These are phyloP conservation scores for Lasiodiplodia theobromae DNA, from an alignment of 2,329 filamentous ascomycete species.

Conservation along the genomic window DNA sequence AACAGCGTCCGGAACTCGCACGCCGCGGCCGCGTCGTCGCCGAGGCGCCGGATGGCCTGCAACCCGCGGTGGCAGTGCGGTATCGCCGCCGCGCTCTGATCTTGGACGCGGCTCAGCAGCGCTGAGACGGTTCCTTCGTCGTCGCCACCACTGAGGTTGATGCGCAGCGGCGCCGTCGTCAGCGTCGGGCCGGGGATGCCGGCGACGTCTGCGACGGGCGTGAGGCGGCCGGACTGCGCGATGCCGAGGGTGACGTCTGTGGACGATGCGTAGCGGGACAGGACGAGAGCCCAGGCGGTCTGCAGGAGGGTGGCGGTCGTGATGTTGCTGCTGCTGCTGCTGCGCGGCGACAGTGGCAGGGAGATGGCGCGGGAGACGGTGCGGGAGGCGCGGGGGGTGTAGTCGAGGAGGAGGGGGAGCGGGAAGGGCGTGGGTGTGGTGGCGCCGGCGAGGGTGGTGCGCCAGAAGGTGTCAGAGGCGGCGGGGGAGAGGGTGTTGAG, in stretches of 20 bases:
- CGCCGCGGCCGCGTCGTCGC: slow-evolving; percentile 58
- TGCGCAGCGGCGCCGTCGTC: slow-evolving; percentile 65
- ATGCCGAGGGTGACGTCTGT: slow-evolving; percentile 63
- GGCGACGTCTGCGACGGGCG: slow-evolving; percentile 53
- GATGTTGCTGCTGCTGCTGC: slow-evolving; percentile 42
- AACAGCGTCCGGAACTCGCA: slow-evolving; percentile 54
- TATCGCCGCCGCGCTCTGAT: slow-evolving; percentile 63
- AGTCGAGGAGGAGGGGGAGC: slow-evolving; percentile 53
- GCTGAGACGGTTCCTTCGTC: slow-evolving; percentile 57
- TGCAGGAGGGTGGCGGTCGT: slow-evolving; percentile 61
- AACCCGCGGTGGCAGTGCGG: slow-evolving; percentile 70
- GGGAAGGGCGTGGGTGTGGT: slow-evolving; percentile 57
- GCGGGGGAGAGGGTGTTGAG: slow-evolving; percentile 52
- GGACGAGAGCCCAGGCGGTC: slow-evolving; percentile 52
- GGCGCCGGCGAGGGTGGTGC: slow-evolving; percentile 44
- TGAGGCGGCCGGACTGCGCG: slow-evolving; percentile 65
- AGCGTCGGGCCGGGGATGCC: slow-evolving; percentile 68
- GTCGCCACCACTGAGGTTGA: too few species aligned
- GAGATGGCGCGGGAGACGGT: slow-evolving; percentile 34
- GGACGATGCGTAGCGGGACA: slow-evolving; percentile 61
- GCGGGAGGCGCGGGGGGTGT: slow-evolving; percentile 58
- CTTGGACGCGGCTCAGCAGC: slow-evolving; percentile 65
- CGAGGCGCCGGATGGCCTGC: slow-evolving; percentile 62
- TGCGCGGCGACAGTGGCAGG: not conserved
- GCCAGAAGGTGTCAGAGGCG: slow-evolving; percentile 57